These are phyloP conservation scores for Tritrichomonas musculus DNA, from an alignment of 208 protist species.

Conservation along the genomic window DNA sequence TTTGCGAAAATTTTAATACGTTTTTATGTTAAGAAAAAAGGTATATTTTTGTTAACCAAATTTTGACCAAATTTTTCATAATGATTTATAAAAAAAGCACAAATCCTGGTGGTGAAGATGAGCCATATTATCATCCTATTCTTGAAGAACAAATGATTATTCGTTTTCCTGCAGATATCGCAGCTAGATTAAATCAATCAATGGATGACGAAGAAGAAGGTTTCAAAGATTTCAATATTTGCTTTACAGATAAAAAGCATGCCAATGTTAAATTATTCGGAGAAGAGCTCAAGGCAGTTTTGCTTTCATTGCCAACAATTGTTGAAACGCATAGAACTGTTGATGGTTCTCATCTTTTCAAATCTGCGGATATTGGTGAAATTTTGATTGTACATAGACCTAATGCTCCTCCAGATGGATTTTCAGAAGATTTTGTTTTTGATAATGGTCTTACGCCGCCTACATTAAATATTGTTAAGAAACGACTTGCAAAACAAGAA, in stretches of 20 bases:
- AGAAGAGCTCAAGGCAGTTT: neutral
- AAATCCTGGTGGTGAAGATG: neutral
- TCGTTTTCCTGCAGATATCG: conserved; percentile 8
- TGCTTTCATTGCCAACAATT: neutral
- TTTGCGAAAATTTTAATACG: too few relatives aligned
- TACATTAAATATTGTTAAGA: neutral
- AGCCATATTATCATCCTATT: conserved; percentile 6
- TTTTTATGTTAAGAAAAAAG: too few relatives aligned
- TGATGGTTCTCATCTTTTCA: conserved; percentile 18
- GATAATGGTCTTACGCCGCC: neutral
- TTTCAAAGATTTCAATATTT: neutral
- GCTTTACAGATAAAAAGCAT: neutral
- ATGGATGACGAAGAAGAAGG: neutral
- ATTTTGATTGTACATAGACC: neutral
- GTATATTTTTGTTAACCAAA: too few relatives aligned
- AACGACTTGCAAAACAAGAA: neutral
- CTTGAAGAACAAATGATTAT: conserved; percentile 31
- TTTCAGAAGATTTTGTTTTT: neutral
- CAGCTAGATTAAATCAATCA: neutral
- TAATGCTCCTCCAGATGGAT: neutral
- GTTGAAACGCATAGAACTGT: conserved; percentile 26
- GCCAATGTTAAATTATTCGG: neutral
- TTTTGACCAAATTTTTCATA: too few relatives aligned
- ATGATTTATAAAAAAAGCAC: neutral
- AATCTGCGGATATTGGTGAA: conserved; percentile 31